A percentile compares a stretch with the other conserved stretches of the same genome.
Evolutionary conservation across 768 basidiomycete species (phyloP).

Genomic region (Leucocoprinus birnbaumii): DNA sequence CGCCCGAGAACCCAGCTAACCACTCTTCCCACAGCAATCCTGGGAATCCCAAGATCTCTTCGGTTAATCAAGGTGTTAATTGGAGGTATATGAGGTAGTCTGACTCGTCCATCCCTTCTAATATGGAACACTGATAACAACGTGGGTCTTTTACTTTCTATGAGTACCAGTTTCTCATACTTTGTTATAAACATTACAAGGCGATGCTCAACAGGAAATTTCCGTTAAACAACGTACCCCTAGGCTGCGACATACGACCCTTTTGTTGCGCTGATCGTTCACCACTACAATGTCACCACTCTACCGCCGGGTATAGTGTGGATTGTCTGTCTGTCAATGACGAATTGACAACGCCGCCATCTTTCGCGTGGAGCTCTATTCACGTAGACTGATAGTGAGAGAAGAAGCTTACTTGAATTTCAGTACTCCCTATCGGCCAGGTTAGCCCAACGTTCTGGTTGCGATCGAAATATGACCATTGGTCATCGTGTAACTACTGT

Average conservation of each 20-base stretch:
- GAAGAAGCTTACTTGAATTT: neutral
- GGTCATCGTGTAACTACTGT: neutral
- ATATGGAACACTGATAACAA: constrained; percentile 1
- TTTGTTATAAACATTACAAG: neutral
- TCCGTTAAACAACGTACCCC: neutral
- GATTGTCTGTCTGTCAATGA: neutral
- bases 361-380: neutral
- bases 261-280: neutral
- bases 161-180: neutral
- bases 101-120: constrained; percentile 10
- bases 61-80: neutral
- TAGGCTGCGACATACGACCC: neutral
- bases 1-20: neutral
- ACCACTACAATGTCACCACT: neutral
- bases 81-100: neutral
- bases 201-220: neutral
- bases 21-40: neutral
- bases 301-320: neutral
- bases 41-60: constrained; percentile 6
- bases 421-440: neutral
- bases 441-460: constrained; percentile 8
- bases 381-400: neutral
- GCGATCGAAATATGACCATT: constrained; percentile 13
- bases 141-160: constrained; percentile 5
- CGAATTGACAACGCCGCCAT: constrained; percentile 5